Evolutionary conservation across 257 asterid species (phyloP), one percentile per base, ranked within the genome.

Genomic region (Primulina huaijiensis): DNA sequence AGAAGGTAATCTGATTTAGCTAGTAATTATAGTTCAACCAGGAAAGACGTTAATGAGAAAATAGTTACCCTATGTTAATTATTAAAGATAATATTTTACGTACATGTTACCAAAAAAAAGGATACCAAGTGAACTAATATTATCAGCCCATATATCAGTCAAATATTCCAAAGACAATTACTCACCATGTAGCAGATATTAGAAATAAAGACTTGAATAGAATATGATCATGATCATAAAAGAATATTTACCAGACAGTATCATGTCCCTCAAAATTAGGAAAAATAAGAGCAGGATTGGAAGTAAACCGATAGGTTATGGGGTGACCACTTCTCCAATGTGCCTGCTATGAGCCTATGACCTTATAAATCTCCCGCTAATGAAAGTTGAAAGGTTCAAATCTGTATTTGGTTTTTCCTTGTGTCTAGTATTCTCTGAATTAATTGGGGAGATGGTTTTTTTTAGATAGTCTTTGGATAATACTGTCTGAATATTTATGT

Each of bases 1-100:
- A 64, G 9, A 52, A 71, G 50, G 57, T 33, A 17, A 57, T 56
- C 68, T 30, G 59, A 67, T 76, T 84, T 75, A 83, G 85, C 69
- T 66, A 19, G 68, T 67, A 70, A 62, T 50, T 50, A 68, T 12
- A 31, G 40, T 64, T 69, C 60, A 60, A 63, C 67, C 65, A 60
- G 72, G 62, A 67, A 62, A 66, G 70, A 76, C 19, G 30, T 55
- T 46, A 66, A 46, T 34, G 53, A 60, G 65, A 65, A 50, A 37
- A 65, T 34, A 34, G 62, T 43, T 53, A n/a, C 16, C 11, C 20
- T n/a, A 19, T n/a, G 25, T 62, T 40, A 34, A 60, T 61, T n/a
- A 16, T 64, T 10, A 52, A 2, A 14, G n/a, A 53, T 60, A 59
- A 29, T 67, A 7, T 58, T 50, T 56, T 35, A 29, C 58, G 19